Conservation (phyloP, 75 land plant species). For the Pinus tabuliformis region DNA sequence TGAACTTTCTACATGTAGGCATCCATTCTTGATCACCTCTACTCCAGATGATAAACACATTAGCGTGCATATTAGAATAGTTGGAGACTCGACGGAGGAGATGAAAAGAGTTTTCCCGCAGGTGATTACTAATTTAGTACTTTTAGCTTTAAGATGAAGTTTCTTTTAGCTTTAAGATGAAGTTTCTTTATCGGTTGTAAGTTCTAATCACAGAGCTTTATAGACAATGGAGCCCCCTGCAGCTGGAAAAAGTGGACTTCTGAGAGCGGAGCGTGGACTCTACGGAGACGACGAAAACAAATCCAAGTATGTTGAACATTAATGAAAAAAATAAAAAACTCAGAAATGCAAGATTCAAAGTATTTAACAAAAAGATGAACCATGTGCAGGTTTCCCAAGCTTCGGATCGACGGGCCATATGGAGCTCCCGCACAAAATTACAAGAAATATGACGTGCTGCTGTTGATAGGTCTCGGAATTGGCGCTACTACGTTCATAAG, state of each 20-base stretch:
- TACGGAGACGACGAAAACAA: not conserved
- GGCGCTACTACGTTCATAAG: slow-evolving; percentile 73
- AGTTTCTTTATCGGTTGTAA: too few relatives aligned
- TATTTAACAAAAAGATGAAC: not conserved
- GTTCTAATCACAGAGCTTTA: not conserved
- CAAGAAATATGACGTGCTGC: slow-evolving; percentile 53
- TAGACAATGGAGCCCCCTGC: slow-evolving; percentile 54
- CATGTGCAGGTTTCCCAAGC: slow-evolving; percentile 38
- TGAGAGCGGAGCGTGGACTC: slow-evolving; percentile 46
- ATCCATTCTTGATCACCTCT: slow-evolving; percentile 69
- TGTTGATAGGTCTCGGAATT: slow-evolving; percentile 63
- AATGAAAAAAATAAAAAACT: not conserved
- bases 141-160: not conserved
- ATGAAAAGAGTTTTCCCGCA: slow-evolving; percentile 37
- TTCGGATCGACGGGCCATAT: slow-evolving; percentile 63
- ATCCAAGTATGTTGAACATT: not conserved
- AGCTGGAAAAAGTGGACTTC: slow-evolving; percentile 62
- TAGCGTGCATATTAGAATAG: slow-evolving; percentile 57
- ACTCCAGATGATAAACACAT: slow-evolving; percentile 55
- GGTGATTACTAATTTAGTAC: slow-evolving; percentile 7
- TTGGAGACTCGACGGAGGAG: slow-evolving; percentile 54
- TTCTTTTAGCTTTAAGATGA: too few relatives aligned
- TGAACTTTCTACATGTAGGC: slow-evolving; percentile 21
- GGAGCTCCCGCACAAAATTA: slow-evolving; percentile 77
- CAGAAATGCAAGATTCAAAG: not conserved